Conservation (phyloP, 192 early-diverging fungal genomes). For the Podila epigama region DNA sequence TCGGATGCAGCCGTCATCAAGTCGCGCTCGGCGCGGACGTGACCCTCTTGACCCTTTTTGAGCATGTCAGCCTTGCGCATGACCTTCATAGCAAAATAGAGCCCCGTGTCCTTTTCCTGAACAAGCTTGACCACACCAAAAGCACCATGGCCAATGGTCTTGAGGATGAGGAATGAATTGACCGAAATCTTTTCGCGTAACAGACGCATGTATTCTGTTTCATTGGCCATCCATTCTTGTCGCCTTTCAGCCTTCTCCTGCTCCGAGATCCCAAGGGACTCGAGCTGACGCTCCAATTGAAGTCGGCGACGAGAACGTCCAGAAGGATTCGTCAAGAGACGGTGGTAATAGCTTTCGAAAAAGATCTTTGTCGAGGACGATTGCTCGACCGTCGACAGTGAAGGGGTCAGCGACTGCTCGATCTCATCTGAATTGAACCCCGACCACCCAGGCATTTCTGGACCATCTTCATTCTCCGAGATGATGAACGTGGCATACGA, state of each 20-base stretch:
- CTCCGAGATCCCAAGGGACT: constrained; percentile 55
- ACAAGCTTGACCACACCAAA: constrained; percentile 86
- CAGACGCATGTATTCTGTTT: constrained; percentile 63
- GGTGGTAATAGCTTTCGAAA: constrained; percentile 67
- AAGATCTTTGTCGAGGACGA: constrained; percentile 67
- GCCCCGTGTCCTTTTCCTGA: constrained; percentile 74
- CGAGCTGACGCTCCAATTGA: constrained; percentile 62
- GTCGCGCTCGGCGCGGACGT: constrained; percentile 79
- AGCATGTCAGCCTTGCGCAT: constrained; percentile 78
- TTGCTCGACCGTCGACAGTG: constrained; percentile 62
- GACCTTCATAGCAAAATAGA: constrained; percentile 84
- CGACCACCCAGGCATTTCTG: not conserved
- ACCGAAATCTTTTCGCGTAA: constrained; percentile 48
- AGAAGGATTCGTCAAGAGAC: constrained; percentile 55
- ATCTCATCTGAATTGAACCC: constrained; percentile 9
- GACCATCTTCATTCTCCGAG: constrained; percentile 21
- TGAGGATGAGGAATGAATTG: constrained; percentile 70
- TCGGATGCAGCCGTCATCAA: constrained; percentile 65
- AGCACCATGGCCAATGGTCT: constrained; percentile 78
- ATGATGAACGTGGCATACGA: constrained; percentile 46
- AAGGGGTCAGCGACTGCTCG: constrained; percentile 40
- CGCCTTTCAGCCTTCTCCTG: constrained; percentile 57
- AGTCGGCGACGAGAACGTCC: constrained; percentile 54
- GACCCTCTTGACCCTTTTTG: constrained; percentile 72
- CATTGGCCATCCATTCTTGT: constrained; percentile 58